Evolutionary conservation across 2,329 filamentous ascomycete genomes (phyloP).

Genomic region (Paraphoma chrysanthemicola): DNA sequence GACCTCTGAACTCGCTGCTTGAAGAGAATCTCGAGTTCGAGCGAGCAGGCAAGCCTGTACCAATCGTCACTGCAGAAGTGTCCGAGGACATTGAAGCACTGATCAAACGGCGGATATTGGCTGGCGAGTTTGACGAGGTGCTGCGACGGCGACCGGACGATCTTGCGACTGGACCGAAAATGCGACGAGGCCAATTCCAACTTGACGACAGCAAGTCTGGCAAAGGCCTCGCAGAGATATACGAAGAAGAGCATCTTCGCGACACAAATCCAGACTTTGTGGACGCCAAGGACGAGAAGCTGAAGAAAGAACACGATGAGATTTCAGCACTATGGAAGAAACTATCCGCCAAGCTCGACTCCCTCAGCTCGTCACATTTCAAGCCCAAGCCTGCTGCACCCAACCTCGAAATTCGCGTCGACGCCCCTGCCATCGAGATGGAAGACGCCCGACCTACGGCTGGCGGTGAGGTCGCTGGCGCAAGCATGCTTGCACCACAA

Average conservation of each 20-base stretch:
- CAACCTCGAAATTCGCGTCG: conserved; percentile 84
- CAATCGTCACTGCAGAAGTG: conserved; percentile 89
- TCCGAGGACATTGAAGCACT: conserved; percentile 91
- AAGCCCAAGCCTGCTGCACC: conserved; percentile 84
- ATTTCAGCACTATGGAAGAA: conserved; percentile 84
- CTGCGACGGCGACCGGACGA: conserved; percentile 80
- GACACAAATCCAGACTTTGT: conserved; percentile 80
- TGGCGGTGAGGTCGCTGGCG: conserved; percentile 72
- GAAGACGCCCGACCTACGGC: conserved; percentile 92
- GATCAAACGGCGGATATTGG: conserved; percentile 90
- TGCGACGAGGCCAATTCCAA: conserved; percentile 76
- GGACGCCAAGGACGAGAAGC: conserved; percentile 81
- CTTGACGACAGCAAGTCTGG: conserved; percentile 87
- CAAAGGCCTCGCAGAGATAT: conserved; percentile 87
- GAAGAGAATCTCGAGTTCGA: conserved; percentile 97
- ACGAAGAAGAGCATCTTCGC: conserved; percentile 90
- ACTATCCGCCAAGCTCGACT: conserved; percentile 80
- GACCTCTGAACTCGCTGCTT: conserved; percentile 88
- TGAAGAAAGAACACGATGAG: conserved; percentile 81
- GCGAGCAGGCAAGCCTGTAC: conserved; percentile 90
- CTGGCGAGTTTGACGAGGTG: conserved; percentile 91
- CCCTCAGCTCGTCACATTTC: conserved; percentile 93
- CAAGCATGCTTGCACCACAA: conserved; percentile 85
- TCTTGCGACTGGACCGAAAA: conserved; percentile 64
- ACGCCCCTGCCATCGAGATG: conserved; percentile 91